Evolutionary conservation across 2,329 filamentous ascomycete genomes (phyloP).

Genomic region (Colletotrichum brevisporum): DNA sequence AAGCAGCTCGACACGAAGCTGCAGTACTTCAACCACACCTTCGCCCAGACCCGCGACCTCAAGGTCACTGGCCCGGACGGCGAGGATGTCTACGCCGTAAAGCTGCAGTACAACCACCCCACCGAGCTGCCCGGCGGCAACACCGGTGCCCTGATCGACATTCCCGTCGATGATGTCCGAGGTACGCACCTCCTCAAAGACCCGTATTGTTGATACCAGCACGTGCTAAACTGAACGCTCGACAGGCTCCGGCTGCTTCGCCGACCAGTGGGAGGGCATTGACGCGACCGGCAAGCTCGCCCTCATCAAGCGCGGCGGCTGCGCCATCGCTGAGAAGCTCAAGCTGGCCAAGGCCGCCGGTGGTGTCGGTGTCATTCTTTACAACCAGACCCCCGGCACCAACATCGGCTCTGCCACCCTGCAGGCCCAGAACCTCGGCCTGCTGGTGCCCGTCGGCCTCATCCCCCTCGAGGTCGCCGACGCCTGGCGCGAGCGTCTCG

Average conservation of each 20-base stretch:
- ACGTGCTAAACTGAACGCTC: background rate
- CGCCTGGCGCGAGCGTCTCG: conserved; percentile 52
- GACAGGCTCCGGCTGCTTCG: conserved; percentile 56
- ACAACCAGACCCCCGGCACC: conserved; percentile 70
- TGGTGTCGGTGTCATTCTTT: conserved; percentile 66
- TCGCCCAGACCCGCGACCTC: conserved; percentile 58
- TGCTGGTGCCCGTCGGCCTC: conserved; percentile 54
- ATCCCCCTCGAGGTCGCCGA: conserved; percentile 53
- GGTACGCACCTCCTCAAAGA: conserved; percentile 7
- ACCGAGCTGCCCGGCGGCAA: conserved; percentile 56
- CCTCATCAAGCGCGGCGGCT: conserved; percentile 61
- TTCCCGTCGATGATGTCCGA: conserved; percentile 53
- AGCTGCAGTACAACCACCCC: conserved; percentile 62
- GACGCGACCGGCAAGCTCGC: conserved; percentile 60
- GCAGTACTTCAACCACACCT: conserved; percentile 63
- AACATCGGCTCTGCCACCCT: conserved; percentile 66
- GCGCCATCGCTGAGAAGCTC: conserved; percentile 59
- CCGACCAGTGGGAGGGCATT: conserved; percentile 60
- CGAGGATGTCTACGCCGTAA: conserved; percentile 58
- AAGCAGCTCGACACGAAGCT: conserved; percentile 60
- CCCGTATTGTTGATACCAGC: too few species aligned
- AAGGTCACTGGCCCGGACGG: conserved; percentile 60
- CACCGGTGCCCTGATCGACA: conserved; percentile 54
- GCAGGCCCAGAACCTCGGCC: conserved; percentile 55
- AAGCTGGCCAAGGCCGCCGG: conserved; percentile 59